Base-by-base conservation (phyloP, 441 rosid genomes). In the Omphalea diandra region DNA sequence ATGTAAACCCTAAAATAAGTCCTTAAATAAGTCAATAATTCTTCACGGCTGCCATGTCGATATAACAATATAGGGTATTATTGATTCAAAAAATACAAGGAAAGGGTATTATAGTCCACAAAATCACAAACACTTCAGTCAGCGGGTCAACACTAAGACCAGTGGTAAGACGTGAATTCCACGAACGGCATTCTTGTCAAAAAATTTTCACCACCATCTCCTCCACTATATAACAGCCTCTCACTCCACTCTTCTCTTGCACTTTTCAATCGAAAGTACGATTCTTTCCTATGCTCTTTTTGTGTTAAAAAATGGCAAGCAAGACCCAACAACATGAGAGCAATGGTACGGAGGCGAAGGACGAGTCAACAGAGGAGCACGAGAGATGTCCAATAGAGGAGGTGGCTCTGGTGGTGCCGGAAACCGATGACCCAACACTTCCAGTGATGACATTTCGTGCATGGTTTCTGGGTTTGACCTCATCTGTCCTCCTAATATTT, bases 371-470 rank as follows among this genome's bases (percentile, higher is more conserved):
- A 11, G n/a, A n/a, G n/a, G 77, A 79, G 1, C 83, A 80, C 4
- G 92, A 83, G 70, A 74, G 82, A 59, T 87, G 85, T 56, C 76
- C 93, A 0, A 82, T 92, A 56, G 99, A 95, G 69, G 97, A 92
- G 63, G 99, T 92, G 54, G 96, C 96, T 7, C 75, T 95, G 43
- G 91, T 93, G 9, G 98, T 95, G 60, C 99, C 97, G 2, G 96
- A 90, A 80, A 92, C 99, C 1, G 96, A 95, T 50, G 98, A 95
- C 74, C 93, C 97, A 5, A 71, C 83, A n/a, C 58, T 87, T 1
- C 98, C 95, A 0, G 99, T 95, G 55, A 81, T 95, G 97, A 95
- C 98, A 29, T 95, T 95, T 79, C 86, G 97, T 10, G 87, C 97
- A 33, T 92, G 99, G 98, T 81, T 85, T 67, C 87, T 95, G 56